Base-by-base conservation (phyloP, 2,329 filamentous ascomycete genomes). In the Beauveria sp. region DNA sequence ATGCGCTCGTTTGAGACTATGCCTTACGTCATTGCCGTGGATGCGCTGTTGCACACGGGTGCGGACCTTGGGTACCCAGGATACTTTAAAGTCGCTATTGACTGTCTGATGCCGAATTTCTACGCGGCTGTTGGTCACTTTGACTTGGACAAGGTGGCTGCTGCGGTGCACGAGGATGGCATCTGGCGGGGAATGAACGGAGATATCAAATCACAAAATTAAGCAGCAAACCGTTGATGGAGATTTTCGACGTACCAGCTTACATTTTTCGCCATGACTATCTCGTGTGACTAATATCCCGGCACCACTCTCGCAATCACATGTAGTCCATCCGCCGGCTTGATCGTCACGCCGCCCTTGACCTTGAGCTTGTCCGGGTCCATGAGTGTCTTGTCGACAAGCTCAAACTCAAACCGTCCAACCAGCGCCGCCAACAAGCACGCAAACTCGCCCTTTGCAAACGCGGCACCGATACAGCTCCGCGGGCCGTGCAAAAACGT, bases 401-500 rank as follows among this genome's bases (percentile, higher is more conserved):
- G 70, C 66, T 76, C 76, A 70, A 87, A 86, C 69, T 86, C 81
- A 72, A 96, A 96, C 43, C 84, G 80, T 1, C 91, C 91, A 4
- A 93, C 81, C 80, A 89, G 86, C 9, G 84, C 81, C 24, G 91
- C 92, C 52, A 97, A 71, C 64, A 97, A 75, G 70, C 89, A 93
- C 9, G 90, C 91, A 73, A 96, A 90, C 78, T 97, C 93, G 0
- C 88, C 85, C 70, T 86, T 88, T 0, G 93, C 89, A 74, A 96
- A 96, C 2, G 80, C 79, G 72, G 87, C 83, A 0, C 92, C 93
- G 67, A 96, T 96, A 70, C 93, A 96, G 69, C 87, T 89, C 58
- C 92, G 79, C 2, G 92, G 91, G 0, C 93, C 93, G 71, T 96
- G 91, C 62, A 96, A 73, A 74, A 96, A 96, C 0, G 90, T 93